A percentile compares a stretch with the other conserved stretches of the same genome.
Conservation (phyloP, 2,329 filamentous ascomycete species). For the Chalaropsis ovoidea region DNA sequence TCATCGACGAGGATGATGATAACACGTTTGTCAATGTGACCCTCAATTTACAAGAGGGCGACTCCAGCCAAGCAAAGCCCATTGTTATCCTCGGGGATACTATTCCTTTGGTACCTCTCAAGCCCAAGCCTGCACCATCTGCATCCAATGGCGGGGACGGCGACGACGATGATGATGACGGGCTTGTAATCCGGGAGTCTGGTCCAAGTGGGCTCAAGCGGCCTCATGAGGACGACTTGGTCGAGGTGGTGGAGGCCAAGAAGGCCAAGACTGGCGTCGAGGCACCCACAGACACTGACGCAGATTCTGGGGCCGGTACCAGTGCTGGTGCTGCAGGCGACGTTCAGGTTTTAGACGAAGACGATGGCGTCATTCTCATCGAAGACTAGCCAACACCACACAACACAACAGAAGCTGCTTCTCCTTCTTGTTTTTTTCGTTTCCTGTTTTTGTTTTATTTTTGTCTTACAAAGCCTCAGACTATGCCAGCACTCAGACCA, state of each 20-base stretch:
- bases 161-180: conserved; percentile 35
- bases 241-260: conserved; percentile 35
- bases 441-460: neutral
- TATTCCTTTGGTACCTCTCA: conserved; percentile 43
- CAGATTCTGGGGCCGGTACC: neutral
- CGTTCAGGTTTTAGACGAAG: conserved; percentile 28
- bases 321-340: conserved; percentile 27
- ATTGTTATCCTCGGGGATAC: conserved; percentile 12
- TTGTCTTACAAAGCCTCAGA: conserved; percentile 9
- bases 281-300: neutral
- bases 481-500: conserved; percentile 59
- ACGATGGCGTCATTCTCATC: conserved; percentile 39
- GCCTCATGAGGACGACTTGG: conserved; percentile 30
- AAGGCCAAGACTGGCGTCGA: conserved; percentile 37
- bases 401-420: neutral
- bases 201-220: conserved; percentile 36
- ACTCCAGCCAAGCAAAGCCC: conserved; percentile 25
- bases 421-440: neutral
- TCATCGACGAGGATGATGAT: conserved; percentile 73
- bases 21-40: conserved; percentile 70
- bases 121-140: conserved; percentile 36
- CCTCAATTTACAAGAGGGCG: conserved; percentile 51
- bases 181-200: conserved; percentile 8
- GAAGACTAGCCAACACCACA: conserved; percentile 31
- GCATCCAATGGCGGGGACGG: conserved; percentile 38